Base-by-base conservation (phyloP, 2,329 filamentous ascomycete genomes). In the Cladosporium sp. region DNA sequence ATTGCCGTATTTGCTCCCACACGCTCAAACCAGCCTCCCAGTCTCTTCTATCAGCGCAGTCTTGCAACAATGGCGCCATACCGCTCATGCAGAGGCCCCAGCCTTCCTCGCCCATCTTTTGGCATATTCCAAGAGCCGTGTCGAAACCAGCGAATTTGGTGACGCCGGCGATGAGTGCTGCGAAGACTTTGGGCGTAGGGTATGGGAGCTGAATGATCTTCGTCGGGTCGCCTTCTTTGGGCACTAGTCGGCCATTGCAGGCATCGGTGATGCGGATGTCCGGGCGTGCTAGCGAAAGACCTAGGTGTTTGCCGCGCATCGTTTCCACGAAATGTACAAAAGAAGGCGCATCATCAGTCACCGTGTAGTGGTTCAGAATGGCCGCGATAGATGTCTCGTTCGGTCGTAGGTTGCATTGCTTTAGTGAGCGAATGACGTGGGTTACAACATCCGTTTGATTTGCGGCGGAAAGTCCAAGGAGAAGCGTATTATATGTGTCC, bases 401-500 rank as follows among this genome's bases (percentile, higher is more conserved):
- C 0, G 71, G 69, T 1, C 74, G 68, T 11, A 74, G 66, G 30
- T 72, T 67, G 32, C 67, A 67, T 18, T 56, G 57, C 4, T 55
- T 52, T 15, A 68, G 53, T 13, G 61, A 57, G 12, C 24, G 27
- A 5, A 70, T 59, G 13, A 70, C 56, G 3, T 61, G 58, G 11
- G 40, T 27, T 29, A 41, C 37, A 8, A 47, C 15, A 1, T 59
- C 39, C 19, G 71, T 65, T 18, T 70, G 59, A 27, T 54, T 36
- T 29, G 65, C 22, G 9, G 40, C 24, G 47, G 78, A 75, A 45
- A 92, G 82, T n/a, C 80, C 79, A n/a, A 79, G 65, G 3, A 92
- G 77, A 20, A 93, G 74, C 11, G 78, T 76, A 61, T 90, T 90
- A 70, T 84, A 89, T 3, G 84, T 89, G 56, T 82, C 75, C 30